Percentiles rank a stretch among this genome's conserved stretches.
phyloP scores from a whole-genome alignment of 306 rosid genomes.

The Prinsepia uniflora region DNA sequence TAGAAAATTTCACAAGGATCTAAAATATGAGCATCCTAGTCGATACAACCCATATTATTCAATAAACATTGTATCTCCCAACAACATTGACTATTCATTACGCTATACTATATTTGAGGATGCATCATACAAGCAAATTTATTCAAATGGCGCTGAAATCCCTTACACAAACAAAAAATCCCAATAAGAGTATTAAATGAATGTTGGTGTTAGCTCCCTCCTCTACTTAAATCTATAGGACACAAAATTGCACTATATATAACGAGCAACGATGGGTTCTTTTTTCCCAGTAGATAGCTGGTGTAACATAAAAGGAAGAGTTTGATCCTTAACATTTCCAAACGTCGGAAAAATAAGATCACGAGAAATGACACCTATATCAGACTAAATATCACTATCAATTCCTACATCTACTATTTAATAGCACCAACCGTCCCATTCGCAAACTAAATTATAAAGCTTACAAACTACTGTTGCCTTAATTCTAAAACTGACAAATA shows the following conservation, averaged over 20 bases:
- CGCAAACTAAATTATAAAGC: slow-evolving; percentile 1
- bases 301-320: not conserved
- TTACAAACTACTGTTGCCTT: not conserved
- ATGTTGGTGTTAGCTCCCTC: not conserved
- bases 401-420: not conserved
- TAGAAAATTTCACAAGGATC: not conserved
- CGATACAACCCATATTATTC: not conserved
- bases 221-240: not conserved
- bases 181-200: not conserved
- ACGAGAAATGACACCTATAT: not conserved
- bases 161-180: not conserved
- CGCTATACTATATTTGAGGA: not conserved
- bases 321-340: not conserved
- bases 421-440: not conserved
- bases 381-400: not conserved
- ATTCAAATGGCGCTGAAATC: not conserved
- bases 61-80: not conserved
- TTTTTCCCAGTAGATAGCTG: not conserved
- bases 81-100: not conserved
- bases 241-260: not conserved
- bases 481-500: not conserved
- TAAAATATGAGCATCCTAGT: not conserved
- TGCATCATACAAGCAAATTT: not conserved
- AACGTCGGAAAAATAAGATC: not conserved
- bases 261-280: not conserved